A percentile compares a stretch with the other conserved stretches of the same genome.
Conservation (phyloP, 495 filamentous ascomycete genomes). For the Aspergillus heteromorphus region DNA sequence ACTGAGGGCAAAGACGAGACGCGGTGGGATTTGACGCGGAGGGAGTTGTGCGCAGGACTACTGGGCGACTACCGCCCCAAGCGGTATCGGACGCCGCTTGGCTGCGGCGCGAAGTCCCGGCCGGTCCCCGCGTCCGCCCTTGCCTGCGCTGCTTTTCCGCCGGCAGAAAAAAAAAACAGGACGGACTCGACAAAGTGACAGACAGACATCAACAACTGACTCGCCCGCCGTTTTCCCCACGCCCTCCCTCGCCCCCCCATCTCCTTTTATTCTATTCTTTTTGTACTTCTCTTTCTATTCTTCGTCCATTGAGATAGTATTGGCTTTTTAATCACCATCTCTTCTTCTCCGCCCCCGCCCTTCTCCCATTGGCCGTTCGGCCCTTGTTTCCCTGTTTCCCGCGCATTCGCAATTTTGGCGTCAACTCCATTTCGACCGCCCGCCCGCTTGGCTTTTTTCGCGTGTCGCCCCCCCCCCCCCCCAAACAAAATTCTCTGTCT, state of each 20-base stretch:
- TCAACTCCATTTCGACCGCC: background rate
- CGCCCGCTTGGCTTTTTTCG: conserved; percentile 1
- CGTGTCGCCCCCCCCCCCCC: background rate
- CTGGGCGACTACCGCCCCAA: no score
- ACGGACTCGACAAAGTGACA: conserved; percentile 6
- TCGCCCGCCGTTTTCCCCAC: background rate
- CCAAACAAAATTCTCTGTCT: background rate
- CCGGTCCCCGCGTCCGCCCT: conserved; percentile 7
- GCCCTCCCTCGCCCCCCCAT: background rate
- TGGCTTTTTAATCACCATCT: background rate
- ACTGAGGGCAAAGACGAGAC: background rate
- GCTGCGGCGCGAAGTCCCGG: background rate
- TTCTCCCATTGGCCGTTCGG: background rate
- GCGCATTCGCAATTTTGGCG: background rate
- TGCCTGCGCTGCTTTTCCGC: conserved; percentile 13
- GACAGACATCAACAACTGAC: background rate
- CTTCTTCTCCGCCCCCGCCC: background rate
- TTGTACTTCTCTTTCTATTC: background rate
- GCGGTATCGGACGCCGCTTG: background rate
- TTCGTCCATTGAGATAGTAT: background rate
- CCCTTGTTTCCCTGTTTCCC: background rate
- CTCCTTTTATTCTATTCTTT: background rate
- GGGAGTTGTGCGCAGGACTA: no score
- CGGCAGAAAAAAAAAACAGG: conserved; percentile 27
- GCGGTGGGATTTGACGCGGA: background rate